Percentiles rank a stretch among this genome's conserved stretches.
Evolutionary conservation across 2,329 filamentous ascomycete genomes (phyloP).

Genomic region (Botrytis squamosa): DNA sequence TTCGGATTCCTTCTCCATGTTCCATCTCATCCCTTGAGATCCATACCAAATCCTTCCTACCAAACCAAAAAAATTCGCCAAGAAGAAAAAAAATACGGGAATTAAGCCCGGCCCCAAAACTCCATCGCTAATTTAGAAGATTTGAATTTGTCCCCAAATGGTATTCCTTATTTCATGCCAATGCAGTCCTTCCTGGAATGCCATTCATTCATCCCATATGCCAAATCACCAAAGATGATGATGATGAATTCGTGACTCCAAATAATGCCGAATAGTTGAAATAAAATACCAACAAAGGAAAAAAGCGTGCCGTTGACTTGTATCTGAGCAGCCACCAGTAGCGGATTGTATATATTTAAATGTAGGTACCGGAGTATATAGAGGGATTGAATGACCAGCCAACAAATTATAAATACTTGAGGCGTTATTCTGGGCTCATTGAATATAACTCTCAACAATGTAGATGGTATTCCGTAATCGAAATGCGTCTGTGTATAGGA

Average conservation of each 20-base stretch:
- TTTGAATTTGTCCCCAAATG: neutral
- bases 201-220: conserved; percentile 9
- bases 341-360: neutral
- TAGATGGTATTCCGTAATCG: neutral
- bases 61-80: neutral
- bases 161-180: neutral
- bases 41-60: neutral
- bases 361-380: neutral
- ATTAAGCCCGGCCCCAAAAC: neutral
- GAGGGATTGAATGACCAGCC: neutral
- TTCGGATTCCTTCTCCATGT: neutral
- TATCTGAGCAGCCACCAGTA: neutral
- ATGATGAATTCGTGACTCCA: conserved; percentile 9
- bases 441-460: neutral
- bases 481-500: neutral
- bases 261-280: neutral
- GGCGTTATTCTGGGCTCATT: neutral
- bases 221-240: neutral
- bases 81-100: neutral
- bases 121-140: conserved; percentile 16
- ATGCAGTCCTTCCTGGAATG: neutral
- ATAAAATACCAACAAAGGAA: neutral
- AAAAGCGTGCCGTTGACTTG: neutral
- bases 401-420: neutral
- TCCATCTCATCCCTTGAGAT: neutral